Percentiles rank a stretch among this genome's conserved stretches.
phyloP scores from a whole-genome alignment of 371 early-diverging fungal species.

The Haplosporangium sp. region DNA sequence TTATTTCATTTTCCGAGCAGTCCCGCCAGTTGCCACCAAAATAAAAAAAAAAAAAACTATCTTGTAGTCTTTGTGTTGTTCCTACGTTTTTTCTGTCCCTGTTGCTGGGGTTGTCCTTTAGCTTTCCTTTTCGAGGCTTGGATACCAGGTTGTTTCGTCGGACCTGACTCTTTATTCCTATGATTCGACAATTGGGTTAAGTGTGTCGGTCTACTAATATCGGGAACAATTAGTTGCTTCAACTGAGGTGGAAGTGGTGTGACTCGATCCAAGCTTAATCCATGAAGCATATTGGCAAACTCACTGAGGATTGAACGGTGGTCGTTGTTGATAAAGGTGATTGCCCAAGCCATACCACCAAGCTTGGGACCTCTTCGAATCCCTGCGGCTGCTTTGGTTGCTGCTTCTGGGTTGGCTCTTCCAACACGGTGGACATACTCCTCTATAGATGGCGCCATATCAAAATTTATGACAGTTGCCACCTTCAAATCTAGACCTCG shows the following conservation, averaged over 20 bases:
- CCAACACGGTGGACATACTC: conserved; percentile 73
- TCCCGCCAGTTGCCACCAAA: conserved; percentile 5
- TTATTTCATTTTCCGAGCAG: neutral
- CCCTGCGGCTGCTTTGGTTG: conserved; percentile 29
- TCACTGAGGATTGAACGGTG: conserved; percentile 60
- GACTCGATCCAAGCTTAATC: conserved; percentile 58
- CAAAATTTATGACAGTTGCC: conserved; percentile 68
- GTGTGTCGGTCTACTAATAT: neutral
- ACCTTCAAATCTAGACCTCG: conserved; percentile 69
- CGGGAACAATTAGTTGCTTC: conserved; percentile 22
- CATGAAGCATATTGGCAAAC: conserved; percentile 63
- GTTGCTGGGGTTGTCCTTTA: conserved; percentile 4
- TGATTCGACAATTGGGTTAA: neutral
- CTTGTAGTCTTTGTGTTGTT: neutral
- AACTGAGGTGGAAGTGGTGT: conserved; percentile 69
- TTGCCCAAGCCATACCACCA: conserved; percentile 61
- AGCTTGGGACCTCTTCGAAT: conserved; percentile 49
- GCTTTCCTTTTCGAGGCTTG: conserved; percentile 7
- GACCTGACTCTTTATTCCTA: neutral
- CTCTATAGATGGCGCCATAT: conserved; percentile 68
- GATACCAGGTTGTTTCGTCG: neutral
- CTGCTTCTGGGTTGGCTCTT: conserved; percentile 60
- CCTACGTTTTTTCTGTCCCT: neutral
- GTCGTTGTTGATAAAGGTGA: conserved; percentile 74
- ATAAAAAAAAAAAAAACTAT: no score